A percentile compares a stretch with the other conserved stretches of the same genome.
phyloP scores from a whole-genome alignment of 306 rosid species.

The Corylus americana region DNA sequence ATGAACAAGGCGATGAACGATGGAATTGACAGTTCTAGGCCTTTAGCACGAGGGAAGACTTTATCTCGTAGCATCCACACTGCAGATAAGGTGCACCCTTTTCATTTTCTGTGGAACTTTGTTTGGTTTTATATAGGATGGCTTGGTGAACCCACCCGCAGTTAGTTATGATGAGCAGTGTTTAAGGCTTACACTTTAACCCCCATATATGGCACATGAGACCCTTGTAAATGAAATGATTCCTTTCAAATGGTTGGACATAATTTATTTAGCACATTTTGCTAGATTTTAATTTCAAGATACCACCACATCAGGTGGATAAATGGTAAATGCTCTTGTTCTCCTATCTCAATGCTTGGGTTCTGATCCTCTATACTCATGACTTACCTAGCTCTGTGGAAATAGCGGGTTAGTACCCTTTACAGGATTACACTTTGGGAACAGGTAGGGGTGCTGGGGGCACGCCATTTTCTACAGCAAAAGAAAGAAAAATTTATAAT shows the following conservation, averaged over 20 bases:
- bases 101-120: constrained; percentile 13
- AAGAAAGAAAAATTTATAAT: not conserved
- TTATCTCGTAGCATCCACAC: constrained; percentile 34
- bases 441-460: not conserved
- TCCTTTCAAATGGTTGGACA: constrained; percentile 3
- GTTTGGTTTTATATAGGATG: not conserved
- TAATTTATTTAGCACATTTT: not conserved
- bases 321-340: not conserved
- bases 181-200: constrained; percentile 3
- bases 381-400: not conserved
- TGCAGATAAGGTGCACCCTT: constrained; percentile 55
- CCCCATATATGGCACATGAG: constrained; percentile 6
- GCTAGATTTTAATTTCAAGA: not conserved
- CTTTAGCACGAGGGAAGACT: constrained; percentile 44
- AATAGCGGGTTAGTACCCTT: not conserved
- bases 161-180: constrained; percentile 6
- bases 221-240: constrained; percentile 15
- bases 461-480: not conserved
- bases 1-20: constrained; percentile 24
- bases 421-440: not conserved
- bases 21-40: constrained; percentile 42
- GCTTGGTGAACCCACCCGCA: constrained; percentile 1
- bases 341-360: not conserved
- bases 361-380: not conserved
- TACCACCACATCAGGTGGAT: not conserved